A percentile compares a stretch with the other conserved stretches of the same genome.
Evolutionary conservation across 139 green algal genomes (phyloP).

Genomic region (Chlorella sp.): DNA sequence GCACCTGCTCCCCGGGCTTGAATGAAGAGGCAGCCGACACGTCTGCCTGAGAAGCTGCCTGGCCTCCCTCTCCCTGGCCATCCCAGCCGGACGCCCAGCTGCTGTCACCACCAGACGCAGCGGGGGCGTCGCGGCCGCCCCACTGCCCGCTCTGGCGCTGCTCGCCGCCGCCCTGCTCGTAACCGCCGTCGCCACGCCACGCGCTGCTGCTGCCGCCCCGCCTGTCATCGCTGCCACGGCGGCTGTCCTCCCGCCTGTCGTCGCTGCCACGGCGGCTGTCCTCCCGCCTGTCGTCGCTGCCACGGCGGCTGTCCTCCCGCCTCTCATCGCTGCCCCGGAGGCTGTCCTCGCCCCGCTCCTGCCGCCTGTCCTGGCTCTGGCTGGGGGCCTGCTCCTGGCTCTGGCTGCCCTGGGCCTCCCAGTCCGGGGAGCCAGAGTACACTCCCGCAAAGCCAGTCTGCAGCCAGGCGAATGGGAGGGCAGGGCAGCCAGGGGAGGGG

Average conservation of each 20-base stretch:
- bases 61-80: background rate
- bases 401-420: background rate
- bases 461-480: background rate
- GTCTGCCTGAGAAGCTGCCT: background rate
- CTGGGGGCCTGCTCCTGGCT: background rate
- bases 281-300: background rate
- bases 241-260: background rate
- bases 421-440: conserved; percentile 7
- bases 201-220: background rate
- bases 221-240: background rate
- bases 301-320: background rate
- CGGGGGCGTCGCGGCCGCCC: background rate
- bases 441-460: conserved; percentile 15
- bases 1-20: conserved; percentile 23
- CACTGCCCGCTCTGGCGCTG: background rate
- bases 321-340: background rate
- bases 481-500: background rate
- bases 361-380: background rate
- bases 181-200: background rate
- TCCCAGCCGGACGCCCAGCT: background rate
- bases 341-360: background rate
- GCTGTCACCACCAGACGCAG: background rate
- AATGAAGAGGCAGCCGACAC: background rate
- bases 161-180: background rate
- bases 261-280: background rate